These are phyloP conservation scores for Ustilago trichophora DNA, from an alignment of 1,284 basidiomycete species.

Conservation along the genomic window DNA sequence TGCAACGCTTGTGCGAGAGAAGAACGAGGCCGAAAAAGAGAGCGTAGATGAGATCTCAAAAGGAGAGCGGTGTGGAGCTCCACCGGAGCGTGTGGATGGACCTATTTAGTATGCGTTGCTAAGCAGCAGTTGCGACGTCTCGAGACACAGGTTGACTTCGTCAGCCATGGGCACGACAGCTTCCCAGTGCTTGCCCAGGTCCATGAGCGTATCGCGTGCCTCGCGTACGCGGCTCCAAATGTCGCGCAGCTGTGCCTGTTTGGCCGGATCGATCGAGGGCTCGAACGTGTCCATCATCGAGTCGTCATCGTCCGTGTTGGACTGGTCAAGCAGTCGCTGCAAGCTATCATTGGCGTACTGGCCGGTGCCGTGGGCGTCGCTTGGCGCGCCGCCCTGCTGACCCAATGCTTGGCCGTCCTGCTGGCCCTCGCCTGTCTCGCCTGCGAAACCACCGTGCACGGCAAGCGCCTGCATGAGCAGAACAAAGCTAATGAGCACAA, in stretches of 20 bases:
- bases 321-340: conserved; percentile 33
- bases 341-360: conserved; percentile 40
- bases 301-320: conserved; percentile 17
- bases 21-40: neutral
- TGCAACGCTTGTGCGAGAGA: neutral
- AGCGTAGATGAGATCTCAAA: too few species aligned
- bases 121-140: conserved; percentile 53
- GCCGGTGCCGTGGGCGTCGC: conserved; percentile 10
- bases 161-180: conserved; percentile 57
- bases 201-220: conserved; percentile 51
- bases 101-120: conserved; percentile 28
- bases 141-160: conserved; percentile 58
- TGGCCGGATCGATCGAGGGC: conserved; percentile 29
- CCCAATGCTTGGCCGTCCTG: conserved; percentile 7
- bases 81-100: too few species aligned
- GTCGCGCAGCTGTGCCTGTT: conserved; percentile 46
- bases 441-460: conserved; percentile 41
- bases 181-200: conserved; percentile 54
- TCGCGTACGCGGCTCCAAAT: conserved; percentile 57
- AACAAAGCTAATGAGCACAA: conserved; percentile 60
- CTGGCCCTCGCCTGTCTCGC: conserved; percentile 13
- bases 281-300: conserved; percentile 22
- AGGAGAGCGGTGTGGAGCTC: too few species aligned
- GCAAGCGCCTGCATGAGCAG: conserved; percentile 61
- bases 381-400: conserved; percentile 6